Evolutionary conservation across 805 yeast genomes (phyloP).

Genomic region (Suhomyces pyralidae): DNA sequence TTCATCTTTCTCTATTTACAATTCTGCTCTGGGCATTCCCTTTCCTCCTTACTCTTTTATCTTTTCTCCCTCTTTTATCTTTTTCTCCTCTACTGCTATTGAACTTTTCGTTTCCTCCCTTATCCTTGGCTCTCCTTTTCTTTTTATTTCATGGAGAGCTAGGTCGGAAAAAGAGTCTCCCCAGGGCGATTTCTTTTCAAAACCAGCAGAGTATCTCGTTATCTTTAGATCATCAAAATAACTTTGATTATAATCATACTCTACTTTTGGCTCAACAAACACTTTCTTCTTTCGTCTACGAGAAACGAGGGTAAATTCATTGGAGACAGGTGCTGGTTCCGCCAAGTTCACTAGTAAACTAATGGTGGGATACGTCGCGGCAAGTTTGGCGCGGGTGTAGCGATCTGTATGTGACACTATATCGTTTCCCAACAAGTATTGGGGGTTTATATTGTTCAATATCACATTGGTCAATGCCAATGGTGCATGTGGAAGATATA

Average conservation of each 20-base stretch:
- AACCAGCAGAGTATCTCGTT: conserved; percentile 13
- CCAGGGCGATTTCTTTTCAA: conserved; percentile 39
- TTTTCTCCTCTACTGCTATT: neutral
- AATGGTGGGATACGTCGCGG: conserved; percentile 41
- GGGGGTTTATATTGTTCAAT: conserved; percentile 31
- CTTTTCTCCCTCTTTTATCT: neutral
- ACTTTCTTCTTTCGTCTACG: conserved; percentile 21
- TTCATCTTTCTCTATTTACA: neutral
- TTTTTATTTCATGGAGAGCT: conserved; percentile 36
- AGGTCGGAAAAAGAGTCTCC: conserved; percentile 53
- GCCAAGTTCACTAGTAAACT: conserved; percentile 32
- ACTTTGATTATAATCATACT: conserved; percentile 24
- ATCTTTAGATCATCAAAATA: conserved; percentile 30
- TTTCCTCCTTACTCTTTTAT: too few species aligned
- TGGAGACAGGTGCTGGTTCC: conserved; percentile 5
- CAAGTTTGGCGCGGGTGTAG: conserved; percentile 40
- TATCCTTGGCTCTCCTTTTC: neutral
- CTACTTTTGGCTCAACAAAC: conserved; percentile 29
- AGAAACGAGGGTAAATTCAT: conserved; percentile 21
- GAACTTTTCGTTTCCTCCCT: neutral
- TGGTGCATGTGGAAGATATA: conserved; percentile 77
- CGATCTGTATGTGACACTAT: conserved; percentile 53
- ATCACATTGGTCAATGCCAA: conserved; percentile 47
- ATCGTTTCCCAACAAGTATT: conserved; percentile 50
- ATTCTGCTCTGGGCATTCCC: too few species aligned